Percentiles rank a stretch among this genome's conserved stretches.
Conservation (phyloP, 306 rosid species). For the Castanea crenata region DNA sequence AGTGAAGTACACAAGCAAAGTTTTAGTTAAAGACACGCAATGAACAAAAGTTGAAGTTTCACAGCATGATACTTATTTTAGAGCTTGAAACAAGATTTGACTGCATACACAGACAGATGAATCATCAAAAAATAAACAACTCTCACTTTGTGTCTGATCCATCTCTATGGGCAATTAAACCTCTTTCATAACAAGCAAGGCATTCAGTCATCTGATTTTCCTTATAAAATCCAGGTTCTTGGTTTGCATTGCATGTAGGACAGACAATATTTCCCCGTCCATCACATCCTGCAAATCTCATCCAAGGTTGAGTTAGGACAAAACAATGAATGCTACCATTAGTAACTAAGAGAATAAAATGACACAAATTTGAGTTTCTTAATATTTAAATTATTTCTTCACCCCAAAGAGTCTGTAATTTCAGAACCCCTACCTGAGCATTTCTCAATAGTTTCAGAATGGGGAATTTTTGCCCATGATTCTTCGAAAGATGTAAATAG, state of each 20-base stretch:
- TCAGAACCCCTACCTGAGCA: conserved; percentile 62
- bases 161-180: conserved; percentile 92
- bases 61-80: neutral
- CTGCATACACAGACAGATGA: conserved; percentile 3
- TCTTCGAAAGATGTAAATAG: conserved; percentile 61
- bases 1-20: neutral
- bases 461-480: conserved; percentile 67
- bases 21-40: neutral
- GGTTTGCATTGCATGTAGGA: conserved; percentile 57
- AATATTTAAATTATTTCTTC: neutral
- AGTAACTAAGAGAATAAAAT: neutral
- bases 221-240: conserved; percentile 79
- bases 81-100: conserved; percentile 3
- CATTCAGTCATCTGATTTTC: conserved; percentile 77
- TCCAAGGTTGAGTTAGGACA: conserved; percentile 12
- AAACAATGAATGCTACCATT: conserved; percentile 42
- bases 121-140: conserved; percentile 23
- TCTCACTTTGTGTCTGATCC: conserved; percentile 90
- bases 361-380: neutral
- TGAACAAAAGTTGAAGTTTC: neutral
- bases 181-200: conserved; percentile 81
- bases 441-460: conserved; percentile 73
- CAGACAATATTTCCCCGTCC: conserved; percentile 71
- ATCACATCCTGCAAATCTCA: conserved; percentile 62
- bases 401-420: neutral